These are phyloP conservation scores for Alnus glutinosa DNA, from an alignment of 306 rosid species.

Conservation along the genomic window DNA sequence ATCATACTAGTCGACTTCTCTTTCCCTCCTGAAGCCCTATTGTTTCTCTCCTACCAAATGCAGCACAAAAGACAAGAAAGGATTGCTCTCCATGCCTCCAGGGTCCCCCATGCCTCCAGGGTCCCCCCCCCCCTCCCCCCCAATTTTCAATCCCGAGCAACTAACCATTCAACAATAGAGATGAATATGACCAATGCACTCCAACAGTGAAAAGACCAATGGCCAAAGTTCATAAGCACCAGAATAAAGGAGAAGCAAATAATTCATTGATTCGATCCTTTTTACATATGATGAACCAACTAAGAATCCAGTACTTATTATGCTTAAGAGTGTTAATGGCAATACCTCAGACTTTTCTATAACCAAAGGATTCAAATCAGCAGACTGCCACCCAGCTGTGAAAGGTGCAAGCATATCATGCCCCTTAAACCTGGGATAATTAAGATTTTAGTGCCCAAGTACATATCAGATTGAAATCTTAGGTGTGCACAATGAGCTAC, in stretches of 20 bases:
- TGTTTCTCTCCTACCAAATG: neutral
- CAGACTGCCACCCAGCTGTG: slow-evolving; percentile 81
- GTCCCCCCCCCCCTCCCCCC: neutral
- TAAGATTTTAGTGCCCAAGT: slow-evolving; percentile 24
- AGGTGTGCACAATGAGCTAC: neutral
- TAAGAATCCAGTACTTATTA: neutral
- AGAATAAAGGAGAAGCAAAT: neutral
- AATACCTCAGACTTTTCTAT: slow-evolving; percentile 83
- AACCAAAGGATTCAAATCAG: slow-evolving; percentile 64
- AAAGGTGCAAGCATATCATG: slow-evolving; percentile 99
- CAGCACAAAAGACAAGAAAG: no score
- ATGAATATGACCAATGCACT: neutral
- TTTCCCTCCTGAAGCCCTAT: neutral
- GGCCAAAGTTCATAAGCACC: neutral
- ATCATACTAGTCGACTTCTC: neutral
- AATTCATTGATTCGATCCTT: neutral
- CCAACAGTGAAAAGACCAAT: neutral
- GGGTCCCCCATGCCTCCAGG: neutral
- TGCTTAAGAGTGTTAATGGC: neutral
- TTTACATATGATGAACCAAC: neutral
- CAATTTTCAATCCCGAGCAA: neutral
- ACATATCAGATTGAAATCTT: slow-evolving; percentile 13
- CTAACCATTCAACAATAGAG: neutral
- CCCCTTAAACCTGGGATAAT: slow-evolving; percentile 62
- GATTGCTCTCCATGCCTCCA: neutral